Evolutionary conservation across 2,329 filamentous ascomycete genomes (phyloP), one percentile per base, ranked within the genome.

Genomic region (Didymella segeticola): DNA sequence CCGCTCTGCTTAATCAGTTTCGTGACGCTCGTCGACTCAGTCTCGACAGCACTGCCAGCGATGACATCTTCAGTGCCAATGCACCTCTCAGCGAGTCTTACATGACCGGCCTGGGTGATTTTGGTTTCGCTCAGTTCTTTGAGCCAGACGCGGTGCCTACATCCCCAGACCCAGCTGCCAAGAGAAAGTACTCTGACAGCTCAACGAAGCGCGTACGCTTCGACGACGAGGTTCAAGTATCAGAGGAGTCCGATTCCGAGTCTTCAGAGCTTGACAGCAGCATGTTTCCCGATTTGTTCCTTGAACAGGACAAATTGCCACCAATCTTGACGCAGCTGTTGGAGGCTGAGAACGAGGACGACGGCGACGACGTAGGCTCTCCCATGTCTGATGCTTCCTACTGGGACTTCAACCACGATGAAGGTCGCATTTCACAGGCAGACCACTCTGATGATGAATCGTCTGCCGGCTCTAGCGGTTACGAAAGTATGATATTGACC

Each of bases 201-300:
- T 75, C 73, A 31, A 68, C 72, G 59, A 86, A 89, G 54, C 88
- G 88, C 61, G 90, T 95, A 36, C 89, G 89, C 65, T 95, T 95
- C 66, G 78, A 81, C 61, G 82, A 87, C 47, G 82, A 85, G 49
- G 81, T 88, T 33, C 82, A 86, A 53, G 82, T 83, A 54, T 88
- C 88, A 51, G 88, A 90, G 62, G 89, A 67, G 27, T 75, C 74
- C 11, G 70, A 69, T 50, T 68, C 71, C n/a, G 70, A 71, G 41
- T 72, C 72, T 26, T 75, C 74, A 4, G 84, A 87, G 31, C 82
- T 86, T 53, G 83, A 86, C 58, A 82, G 84, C 55, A 84, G 86
- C 58, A 84, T 91, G 59, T 91, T 91, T 57, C 88, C 89, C 1
- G 86, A 92, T 69, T 86, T 93, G 54, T 93, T 93, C 72, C 80